Conservation (phyloP, 768 basidiomycete species). For the Serendipita sp. region DNA sequence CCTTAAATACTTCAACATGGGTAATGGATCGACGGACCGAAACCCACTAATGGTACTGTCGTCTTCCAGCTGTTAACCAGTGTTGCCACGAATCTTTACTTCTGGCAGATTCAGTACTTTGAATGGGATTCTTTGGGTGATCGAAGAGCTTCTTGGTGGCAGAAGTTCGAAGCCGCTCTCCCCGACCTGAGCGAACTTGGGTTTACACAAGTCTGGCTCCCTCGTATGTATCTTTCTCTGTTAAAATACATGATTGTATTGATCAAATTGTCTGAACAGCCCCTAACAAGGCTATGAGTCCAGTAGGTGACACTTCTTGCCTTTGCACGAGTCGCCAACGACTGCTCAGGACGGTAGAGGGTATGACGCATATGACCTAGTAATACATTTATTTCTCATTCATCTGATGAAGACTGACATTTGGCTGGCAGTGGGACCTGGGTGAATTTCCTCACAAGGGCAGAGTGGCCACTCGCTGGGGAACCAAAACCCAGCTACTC, state of each 20-base stretch:
- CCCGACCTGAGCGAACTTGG: conserved; percentile 50
- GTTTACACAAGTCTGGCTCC: conserved; percentile 70
- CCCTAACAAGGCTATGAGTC: conserved; percentile 58
- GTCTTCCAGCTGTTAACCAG: too few species aligned
- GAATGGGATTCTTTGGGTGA: conserved; percentile 55
- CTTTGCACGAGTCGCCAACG: neutral
- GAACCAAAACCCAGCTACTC: conserved; percentile 65
- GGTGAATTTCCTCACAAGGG: conserved; percentile 76
- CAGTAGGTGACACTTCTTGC: conserved; percentile 25
- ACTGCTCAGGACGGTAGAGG: conserved; percentile 46
- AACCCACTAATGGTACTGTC: too few species aligned
- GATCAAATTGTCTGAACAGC: conserved; percentile 18
- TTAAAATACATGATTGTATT: neutral
- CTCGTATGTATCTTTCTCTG: conserved; percentile 24
- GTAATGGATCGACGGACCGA: too few species aligned
- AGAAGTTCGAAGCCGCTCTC: conserved; percentile 49
- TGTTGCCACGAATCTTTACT: neutral
- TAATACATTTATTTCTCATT: conserved; percentile 18
- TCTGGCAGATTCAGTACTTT: conserved; percentile 57
- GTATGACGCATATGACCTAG: conserved; percentile 78
- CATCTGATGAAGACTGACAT: too few species aligned
- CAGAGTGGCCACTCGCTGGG: conserved; percentile 60
- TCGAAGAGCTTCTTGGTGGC: conserved; percentile 59
- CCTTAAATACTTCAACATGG: neutral
- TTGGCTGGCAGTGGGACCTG: conserved; percentile 54